These are phyloP conservation scores for Cubamyces lactineus DNA, from an alignment of 768 basidiomycete species.

Conservation along the genomic window DNA sequence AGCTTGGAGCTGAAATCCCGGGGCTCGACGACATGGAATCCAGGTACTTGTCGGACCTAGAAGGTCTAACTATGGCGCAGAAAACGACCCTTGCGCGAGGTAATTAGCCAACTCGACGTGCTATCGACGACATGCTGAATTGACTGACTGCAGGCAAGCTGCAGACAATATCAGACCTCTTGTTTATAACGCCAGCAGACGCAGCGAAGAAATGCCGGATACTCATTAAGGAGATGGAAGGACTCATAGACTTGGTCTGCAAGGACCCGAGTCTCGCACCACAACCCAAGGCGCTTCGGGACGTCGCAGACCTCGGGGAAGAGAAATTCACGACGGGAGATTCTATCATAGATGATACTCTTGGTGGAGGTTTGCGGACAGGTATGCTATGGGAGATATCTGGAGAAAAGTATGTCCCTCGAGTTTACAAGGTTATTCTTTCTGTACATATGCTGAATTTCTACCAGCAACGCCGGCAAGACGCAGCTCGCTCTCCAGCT, in stretches of 20 bases:
- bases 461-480: constrained; percentile 86
- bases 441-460: neutral
- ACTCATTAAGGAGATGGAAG: constrained; percentile 50
- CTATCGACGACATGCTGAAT: too few relatives aligned
- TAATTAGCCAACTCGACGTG: constrained; percentile 20
- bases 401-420: constrained; percentile 75
- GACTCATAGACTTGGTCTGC: constrained; percentile 55
- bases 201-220: constrained; percentile 60
- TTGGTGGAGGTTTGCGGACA: constrained; percentile 80
- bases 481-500: constrained; percentile 90
- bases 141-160: constrained; percentile 22
- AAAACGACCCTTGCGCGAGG: constrained; percentile 44
- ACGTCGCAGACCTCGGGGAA: constrained; percentile 40
- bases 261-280: constrained; percentile 44
- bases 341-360: constrained; percentile 57
- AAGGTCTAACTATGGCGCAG: constrained; percentile 36
- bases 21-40: constrained; percentile 24
- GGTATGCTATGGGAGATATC: constrained; percentile 87
- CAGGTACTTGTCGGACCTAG: constrained; percentile 22
- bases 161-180: constrained; percentile 42
- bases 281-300: constrained; percentile 45
- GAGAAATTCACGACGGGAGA: constrained; percentile 78
- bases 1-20: neutral
- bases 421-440: too few relatives aligned
- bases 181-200: constrained; percentile 53